Percentiles rank a stretch among this genome's conserved stretches.
Evolutionary conservation across 257 asterid species (phyloP).

Genomic region (Penstemon davidsonii): DNA sequence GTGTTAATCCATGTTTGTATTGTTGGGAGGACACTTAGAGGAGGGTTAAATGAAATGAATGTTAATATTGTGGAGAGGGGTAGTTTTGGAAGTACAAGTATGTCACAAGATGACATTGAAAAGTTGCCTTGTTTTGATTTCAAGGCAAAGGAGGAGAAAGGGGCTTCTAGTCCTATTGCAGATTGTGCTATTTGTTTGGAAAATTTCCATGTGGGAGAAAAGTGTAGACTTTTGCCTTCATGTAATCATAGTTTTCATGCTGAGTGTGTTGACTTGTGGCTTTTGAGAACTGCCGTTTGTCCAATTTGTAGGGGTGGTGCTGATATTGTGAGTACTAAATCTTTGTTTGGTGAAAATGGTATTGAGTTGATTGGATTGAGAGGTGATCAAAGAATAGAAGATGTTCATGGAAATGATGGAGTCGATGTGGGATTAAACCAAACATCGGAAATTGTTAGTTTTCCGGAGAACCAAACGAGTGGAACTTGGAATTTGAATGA

Average conservation of each 20-base stretch:
- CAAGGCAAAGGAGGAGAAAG: conserved; percentile 45
- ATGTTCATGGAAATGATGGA: not conserved
- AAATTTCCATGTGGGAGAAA: conserved; percentile 51
- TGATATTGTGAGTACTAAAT: conserved; percentile 14
- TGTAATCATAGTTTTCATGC: conserved; percentile 76
- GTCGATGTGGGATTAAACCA: conserved; percentile 15
- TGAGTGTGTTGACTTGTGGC: conserved; percentile 74
- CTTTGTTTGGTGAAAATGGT: conserved; percentile 25
- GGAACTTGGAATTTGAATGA: conserved; percentile 6
- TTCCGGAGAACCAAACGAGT: not conserved
- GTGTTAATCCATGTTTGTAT: conserved; percentile 63
- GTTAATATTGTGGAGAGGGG: conserved; percentile 41
- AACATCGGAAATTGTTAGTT: conserved; percentile 8
- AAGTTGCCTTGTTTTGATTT: conserved; percentile 74
- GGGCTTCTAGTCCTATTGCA: conserved; percentile 34
- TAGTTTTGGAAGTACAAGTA: conserved; percentile 50
- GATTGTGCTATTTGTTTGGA: conserved; percentile 77
- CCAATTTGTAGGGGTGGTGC: conserved; percentile 71
- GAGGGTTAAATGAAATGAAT: conserved; percentile 20
- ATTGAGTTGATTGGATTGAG: conserved; percentile 14
- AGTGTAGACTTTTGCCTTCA: conserved; percentile 65
- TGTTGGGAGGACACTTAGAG: conserved; percentile 50
- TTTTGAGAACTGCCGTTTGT: conserved; percentile 50
- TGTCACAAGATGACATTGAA: conserved; percentile 73
- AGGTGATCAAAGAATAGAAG: conserved; percentile 1